Conservation (phyloP, 768 basidiomycete species). For the Podaxis rugospora region DNA sequence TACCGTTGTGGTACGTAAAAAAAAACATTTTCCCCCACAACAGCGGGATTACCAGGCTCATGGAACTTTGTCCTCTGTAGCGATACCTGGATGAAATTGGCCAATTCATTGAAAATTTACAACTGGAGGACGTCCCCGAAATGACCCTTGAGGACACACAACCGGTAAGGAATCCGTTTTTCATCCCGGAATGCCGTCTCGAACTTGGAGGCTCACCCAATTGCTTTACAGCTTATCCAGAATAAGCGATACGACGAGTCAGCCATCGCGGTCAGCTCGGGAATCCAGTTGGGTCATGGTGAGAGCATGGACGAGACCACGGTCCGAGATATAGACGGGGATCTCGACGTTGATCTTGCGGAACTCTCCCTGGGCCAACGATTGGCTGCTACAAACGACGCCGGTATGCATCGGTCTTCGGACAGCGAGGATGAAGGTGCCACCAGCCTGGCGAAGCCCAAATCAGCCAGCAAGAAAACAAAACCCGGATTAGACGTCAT, state of each 20-base stretch:
- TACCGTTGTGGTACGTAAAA: slow-evolving; percentile 44
- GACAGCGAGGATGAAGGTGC: slow-evolving; percentile 42
- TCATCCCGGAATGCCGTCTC: neutral
- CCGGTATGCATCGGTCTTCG: slow-evolving; percentile 36
- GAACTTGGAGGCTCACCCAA: neutral
- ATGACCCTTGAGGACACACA: slow-evolving; percentile 13
- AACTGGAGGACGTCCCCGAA: slow-evolving; percentile 34
- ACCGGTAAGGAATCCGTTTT: slow-evolving; percentile 6
- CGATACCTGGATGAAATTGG: slow-evolving; percentile 51
- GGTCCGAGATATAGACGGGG: slow-evolving; percentile 53
- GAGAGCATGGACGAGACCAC: slow-evolving; percentile 45
- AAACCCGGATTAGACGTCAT: slow-evolving; percentile 36
- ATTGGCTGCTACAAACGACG: slow-evolving; percentile 66
- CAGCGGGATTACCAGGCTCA: neutral
- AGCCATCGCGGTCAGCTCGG: slow-evolving; percentile 62
- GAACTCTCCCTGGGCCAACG: slow-evolving; percentile 92
- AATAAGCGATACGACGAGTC: slow-evolving; percentile 70
- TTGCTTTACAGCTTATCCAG: slow-evolving; percentile 32
- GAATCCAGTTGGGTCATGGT: slow-evolving; percentile 59
- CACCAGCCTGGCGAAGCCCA: slow-evolving; percentile 19
- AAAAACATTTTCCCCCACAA: neutral
- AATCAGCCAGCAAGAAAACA: slow-evolving; percentile 27
- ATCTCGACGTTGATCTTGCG: slow-evolving; percentile 78
- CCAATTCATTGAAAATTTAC: slow-evolving; percentile 46
- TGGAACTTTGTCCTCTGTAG: slow-evolving; percentile 25